These are phyloP conservation scores for Phytopythium chamaehyphon DNA, from an alignment of 352 stramenopile species.

Conservation along the genomic window DNA sequence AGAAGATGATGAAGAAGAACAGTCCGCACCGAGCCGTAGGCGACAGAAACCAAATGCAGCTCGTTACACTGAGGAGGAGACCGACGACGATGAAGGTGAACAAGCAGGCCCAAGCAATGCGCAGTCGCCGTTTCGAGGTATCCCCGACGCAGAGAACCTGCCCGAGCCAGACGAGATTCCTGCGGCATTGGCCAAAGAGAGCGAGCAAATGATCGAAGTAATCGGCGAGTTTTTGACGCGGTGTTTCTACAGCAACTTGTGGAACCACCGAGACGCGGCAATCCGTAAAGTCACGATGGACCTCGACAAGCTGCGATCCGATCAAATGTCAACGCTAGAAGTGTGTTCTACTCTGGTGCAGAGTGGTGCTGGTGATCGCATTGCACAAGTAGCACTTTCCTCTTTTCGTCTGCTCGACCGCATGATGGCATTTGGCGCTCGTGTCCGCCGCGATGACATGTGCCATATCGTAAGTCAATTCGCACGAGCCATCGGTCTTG, in stretches of 20 bases:
- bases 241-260: constrained; percentile 86
- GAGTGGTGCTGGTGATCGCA: constrained; percentile 66
- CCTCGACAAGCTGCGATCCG: constrained; percentile 45
- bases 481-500: neutral
- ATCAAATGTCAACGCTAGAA: constrained; percentile 43
- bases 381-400: constrained; percentile 69
- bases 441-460: constrained; percentile 58
- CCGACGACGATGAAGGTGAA: constrained; percentile 14
- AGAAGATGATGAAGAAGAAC: neutral
- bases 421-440: constrained; percentile 45
- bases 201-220: constrained; percentile 66
- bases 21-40: constrained; percentile 4
- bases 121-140: constrained; percentile 56
- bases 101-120: constrained; percentile 9
- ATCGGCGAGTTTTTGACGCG: constrained; percentile 75
- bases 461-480: constrained; percentile 49
- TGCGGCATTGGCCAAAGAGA: constrained; percentile 64
- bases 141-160: constrained; percentile 66
- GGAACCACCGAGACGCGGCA: constrained; percentile 80
- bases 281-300: constrained; percentile 84
- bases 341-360: constrained; percentile 70
- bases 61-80: constrained; percentile 17
- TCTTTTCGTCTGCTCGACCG: constrained; percentile 64
- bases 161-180: constrained; percentile 72
- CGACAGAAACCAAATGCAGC: constrained; percentile 15